These are phyloP conservation scores for Colletotrichum abscissum DNA, from an alignment of 2,329 filamentous ascomycete genomes.

Conservation along the genomic window DNA sequence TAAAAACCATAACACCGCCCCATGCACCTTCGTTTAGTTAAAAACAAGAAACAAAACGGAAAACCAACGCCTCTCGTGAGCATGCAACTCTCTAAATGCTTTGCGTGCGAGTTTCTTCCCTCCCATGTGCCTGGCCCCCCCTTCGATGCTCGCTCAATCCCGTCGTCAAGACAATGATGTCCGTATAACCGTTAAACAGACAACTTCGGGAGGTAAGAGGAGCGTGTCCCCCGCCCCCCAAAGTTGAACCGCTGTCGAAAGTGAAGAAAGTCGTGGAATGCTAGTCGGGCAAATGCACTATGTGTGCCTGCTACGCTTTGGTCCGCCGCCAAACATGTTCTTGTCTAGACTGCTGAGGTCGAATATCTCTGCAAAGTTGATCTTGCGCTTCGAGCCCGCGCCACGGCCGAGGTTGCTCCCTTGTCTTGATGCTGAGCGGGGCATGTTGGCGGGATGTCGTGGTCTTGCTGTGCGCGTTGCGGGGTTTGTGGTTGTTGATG, in stretches of 20 bases:
- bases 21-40: constrained; percentile 29
- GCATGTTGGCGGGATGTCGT: constrained; percentile 31
- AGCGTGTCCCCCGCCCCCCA: not conserved
- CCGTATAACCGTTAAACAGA: constrained; percentile 25
- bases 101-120: constrained; percentile 5
- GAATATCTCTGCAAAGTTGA: constrained; percentile 81
- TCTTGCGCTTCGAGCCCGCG: constrained; percentile 77
- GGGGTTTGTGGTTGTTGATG: constrained; percentile 39
- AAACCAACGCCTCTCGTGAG: constrained; percentile 32
- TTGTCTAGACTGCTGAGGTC: constrained; percentile 75
- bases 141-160: constrained; percentile 33
- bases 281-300: constrained; percentile 39
- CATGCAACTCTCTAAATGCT: constrained; percentile 25
- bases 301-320: constrained; percentile 63
- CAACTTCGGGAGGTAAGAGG: not conserved
- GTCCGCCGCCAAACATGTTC: constrained; percentile 63
- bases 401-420: constrained; percentile 66
- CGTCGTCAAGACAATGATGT: constrained; percentile 11
- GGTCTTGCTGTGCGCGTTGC: constrained; percentile 28
- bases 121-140: not conserved
- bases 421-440: constrained; percentile 29
- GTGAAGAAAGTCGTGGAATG: constrained; percentile 5
- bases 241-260: constrained; percentile 22
- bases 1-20: constrained; percentile 29
- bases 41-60: not conserved